Conservation (phyloP, 75 land plant species). For the Chamaecyparis obtusa region DNA sequence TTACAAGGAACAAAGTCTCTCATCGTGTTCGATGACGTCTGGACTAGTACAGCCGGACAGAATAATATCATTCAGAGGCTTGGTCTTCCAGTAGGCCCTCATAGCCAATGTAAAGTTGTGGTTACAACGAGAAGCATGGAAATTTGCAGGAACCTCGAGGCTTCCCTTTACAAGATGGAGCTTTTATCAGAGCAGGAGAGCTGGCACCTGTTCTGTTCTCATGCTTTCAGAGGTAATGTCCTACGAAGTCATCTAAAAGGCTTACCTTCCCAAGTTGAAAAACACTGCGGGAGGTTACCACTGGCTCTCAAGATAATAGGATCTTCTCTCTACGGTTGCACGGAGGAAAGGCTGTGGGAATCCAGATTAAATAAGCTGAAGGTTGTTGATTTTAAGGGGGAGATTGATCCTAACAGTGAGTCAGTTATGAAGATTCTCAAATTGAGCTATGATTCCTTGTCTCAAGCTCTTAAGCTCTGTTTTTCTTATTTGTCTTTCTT, state of each 20-base stretch:
- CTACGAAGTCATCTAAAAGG: neutral
- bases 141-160: neutral
- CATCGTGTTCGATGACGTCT: no score
- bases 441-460: no score
- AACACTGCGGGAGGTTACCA: neutral
- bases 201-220: neutral
- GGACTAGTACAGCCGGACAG: no score
- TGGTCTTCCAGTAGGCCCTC: no score
- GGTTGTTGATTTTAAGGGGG: no score
- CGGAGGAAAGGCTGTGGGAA: neutral
- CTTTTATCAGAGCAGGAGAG: neutral
- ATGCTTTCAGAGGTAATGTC: neutral
- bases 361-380: no score
- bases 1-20: no score
- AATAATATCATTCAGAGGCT: no score
- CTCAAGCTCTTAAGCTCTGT: no score
- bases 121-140: neutral
- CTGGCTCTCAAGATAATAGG: neutral
- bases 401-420: no score
- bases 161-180: neutral
- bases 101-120: neutral
- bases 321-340: neutral
- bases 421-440: no score
- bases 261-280: neutral
- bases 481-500: no score